phyloP scores from a whole-genome alignment of 1,284 basidiomycete species.

The Exsudoporus floridanus region DNA sequence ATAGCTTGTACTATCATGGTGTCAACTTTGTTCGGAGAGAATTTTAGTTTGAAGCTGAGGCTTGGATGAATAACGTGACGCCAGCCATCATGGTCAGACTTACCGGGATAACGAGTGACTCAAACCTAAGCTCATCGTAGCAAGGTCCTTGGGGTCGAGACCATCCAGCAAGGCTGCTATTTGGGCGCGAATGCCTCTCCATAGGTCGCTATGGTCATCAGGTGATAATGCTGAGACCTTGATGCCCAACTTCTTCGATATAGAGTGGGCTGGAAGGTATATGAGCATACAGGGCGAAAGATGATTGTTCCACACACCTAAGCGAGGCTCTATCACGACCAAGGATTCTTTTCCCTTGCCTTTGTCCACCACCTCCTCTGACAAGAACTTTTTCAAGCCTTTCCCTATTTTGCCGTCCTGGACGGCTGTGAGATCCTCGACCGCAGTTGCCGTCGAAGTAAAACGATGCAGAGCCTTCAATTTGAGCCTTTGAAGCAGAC shows the following conservation, averaged over 20 bases:
- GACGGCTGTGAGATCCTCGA: constrained; percentile 95
- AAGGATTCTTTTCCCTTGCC: constrained; percentile 88
- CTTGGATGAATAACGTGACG: constrained; percentile 13
- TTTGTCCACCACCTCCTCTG: constrained; percentile 83
- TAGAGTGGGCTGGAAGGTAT: constrained; percentile 63
- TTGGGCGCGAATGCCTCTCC: constrained; percentile 94
- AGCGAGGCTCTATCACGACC: constrained; percentile 86
- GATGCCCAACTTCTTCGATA: constrained; percentile 93
- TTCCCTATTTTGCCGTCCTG: constrained; percentile 94
- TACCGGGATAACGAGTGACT: constrained; percentile 93
- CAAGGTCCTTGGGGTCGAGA: constrained; percentile 91
- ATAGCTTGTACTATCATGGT: constrained; percentile 99
- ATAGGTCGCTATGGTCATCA: constrained; percentile 69
- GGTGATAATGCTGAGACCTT: constrained; percentile 62
- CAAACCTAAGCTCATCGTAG: constrained; percentile 97
- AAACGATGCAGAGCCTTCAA: constrained; percentile 96
- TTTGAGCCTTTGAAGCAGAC: constrained; percentile 64
- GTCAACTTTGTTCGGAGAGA: constrained; percentile 99
- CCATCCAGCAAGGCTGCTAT: constrained; percentile 85
- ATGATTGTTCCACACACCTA: constrained; percentile 59
- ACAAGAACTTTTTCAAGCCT: constrained; percentile 90
- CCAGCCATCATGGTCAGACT: constrained; percentile 10
- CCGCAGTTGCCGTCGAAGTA: constrained; percentile 94
- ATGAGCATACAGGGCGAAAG: constrained; percentile 5
- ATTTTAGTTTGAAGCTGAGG: constrained; percentile 94